Percentiles rank a stretch among this genome's conserved stretches.
Conservation (phyloP, 108 stramenopile genomes). For the Nitzschia sp. region DNA sequence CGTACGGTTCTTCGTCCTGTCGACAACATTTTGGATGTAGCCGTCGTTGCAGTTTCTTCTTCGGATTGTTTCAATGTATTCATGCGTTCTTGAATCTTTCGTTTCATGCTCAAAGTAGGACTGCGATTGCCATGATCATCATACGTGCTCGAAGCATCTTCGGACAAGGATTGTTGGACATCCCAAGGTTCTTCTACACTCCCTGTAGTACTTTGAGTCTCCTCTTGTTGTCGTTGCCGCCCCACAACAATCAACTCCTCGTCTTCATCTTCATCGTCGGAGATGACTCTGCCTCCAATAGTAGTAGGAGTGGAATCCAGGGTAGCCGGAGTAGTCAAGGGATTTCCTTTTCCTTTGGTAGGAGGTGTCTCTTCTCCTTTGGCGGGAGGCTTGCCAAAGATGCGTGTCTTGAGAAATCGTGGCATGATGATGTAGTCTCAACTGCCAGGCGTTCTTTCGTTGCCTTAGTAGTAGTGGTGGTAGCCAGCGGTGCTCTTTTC, state of each 20-base stretch:
- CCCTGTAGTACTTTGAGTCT: background rate
- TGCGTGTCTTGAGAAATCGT: too few relatives aligned
- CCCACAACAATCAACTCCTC: background rate
- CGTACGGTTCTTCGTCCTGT: background rate
- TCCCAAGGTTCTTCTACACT: conserved; percentile 18
- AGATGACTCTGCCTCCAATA: background rate
- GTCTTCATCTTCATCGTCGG: conserved; percentile 1
- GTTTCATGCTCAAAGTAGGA: background rate
- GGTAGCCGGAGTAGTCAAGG: background rate
- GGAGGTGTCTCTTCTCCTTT: too few relatives aligned
- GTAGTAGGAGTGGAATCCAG: background rate
- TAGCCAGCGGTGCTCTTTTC: too few relatives aligned
- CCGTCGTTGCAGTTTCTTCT: background rate
- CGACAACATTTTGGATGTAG: conserved; percentile 1
- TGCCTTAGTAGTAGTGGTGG: background rate
- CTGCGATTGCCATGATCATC: background rate
- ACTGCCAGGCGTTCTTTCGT: too few relatives aligned
- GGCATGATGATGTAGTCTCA: too few relatives aligned
- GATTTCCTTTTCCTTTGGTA: background rate
- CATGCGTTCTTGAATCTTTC: background rate
- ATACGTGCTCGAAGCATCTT: background rate
- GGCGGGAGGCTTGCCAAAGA: too few relatives aligned
- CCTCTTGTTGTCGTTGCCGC: background rate
- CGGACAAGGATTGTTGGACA: background rate
- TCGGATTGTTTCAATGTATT: background rate